These are phyloP conservation scores for Cucumis cinereus DNA, from an alignment of 306 rosid genomes.

Conservation along the genomic window DNA sequence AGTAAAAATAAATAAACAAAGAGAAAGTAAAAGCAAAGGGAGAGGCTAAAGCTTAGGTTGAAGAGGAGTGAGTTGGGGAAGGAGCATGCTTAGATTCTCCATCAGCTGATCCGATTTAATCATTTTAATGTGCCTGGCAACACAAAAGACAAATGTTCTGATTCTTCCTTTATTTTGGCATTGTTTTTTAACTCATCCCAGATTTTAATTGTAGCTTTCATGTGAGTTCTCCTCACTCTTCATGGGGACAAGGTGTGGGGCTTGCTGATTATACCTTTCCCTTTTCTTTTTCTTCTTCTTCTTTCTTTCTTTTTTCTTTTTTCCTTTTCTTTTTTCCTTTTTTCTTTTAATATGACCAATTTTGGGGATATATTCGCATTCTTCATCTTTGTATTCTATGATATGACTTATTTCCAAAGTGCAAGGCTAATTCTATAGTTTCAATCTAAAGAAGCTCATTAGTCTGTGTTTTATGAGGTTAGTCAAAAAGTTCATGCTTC, in stretches of 20 bases:
- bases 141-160: conserved; percentile 10
- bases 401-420: not conserved
- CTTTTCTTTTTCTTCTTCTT: conserved; percentile 6
- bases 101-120: conserved; percentile 8
- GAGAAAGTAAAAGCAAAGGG: conserved; percentile 12
- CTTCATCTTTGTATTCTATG: not conserved
- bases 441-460: not conserved
- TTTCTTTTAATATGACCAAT: not conserved
- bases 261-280: conserved; percentile 8
- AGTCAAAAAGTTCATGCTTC: not conserved
- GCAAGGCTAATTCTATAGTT: not conserved
- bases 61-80: conserved; percentile 10
- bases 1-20: conserved; percentile 21
- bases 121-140: conserved; percentile 1
- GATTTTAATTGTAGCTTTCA: not conserved
- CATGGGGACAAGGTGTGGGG: conserved; percentile 4
- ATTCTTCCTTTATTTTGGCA: not conserved
- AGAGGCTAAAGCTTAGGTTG: conserved; percentile 4
- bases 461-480: not conserved
- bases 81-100: conserved; percentile 4
- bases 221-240: conserved; percentile 3
- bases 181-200: not conserved
- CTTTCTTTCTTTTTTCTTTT: not conserved
- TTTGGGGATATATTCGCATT: conserved; percentile 3
- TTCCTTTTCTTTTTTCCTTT: not conserved